Evolutionary conservation across 2,329 filamentous ascomycete species (phyloP).

Genomic region (Alternaria arbusti): DNA sequence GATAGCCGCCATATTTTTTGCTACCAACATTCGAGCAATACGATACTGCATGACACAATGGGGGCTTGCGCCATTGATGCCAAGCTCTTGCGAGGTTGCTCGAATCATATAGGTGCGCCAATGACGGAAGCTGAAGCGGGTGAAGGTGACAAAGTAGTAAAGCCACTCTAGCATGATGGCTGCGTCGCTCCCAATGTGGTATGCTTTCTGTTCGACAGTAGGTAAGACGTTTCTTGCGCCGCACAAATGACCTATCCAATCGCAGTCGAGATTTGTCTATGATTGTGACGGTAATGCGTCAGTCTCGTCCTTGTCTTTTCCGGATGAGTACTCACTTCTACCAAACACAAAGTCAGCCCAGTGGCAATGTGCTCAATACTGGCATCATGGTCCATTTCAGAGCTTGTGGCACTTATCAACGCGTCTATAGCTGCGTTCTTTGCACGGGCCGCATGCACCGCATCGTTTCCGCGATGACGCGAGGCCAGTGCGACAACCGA

Average conservation of each 20-base stretch:
- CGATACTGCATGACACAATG: not conserved
- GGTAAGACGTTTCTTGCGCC: not conserved
- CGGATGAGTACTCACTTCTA: not conserved
- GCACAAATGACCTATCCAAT: not conserved
- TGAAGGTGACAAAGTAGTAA: slow-evolving; percentile 12
- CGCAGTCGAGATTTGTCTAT: not conserved
- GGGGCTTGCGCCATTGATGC: not conserved
- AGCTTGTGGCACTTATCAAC: not conserved
- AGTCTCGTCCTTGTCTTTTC: not conserved
- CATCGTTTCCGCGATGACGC: not conserved
- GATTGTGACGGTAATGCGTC: not conserved
- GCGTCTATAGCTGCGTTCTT: not conserved
- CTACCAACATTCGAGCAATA: not conserved
- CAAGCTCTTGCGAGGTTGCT: slow-evolving; percentile 1
- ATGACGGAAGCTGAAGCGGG: slow-evolving; percentile 14
- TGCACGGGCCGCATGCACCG: not conserved
- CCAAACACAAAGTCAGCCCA: not conserved
- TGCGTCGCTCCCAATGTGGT: not conserved
- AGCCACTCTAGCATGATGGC: slow-evolving; percentile 6
- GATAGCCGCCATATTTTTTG: not conserved
- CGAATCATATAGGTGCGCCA: slow-evolving; percentile 15
- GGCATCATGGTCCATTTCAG: not conserved
- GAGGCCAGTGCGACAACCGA: not conserved
- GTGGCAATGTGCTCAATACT: not conserved
- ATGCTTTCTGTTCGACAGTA: not conserved